Conservation (phyloP, 2,329 filamentous ascomycete genomes). For the Colletotrichum zoysiae region DNA sequence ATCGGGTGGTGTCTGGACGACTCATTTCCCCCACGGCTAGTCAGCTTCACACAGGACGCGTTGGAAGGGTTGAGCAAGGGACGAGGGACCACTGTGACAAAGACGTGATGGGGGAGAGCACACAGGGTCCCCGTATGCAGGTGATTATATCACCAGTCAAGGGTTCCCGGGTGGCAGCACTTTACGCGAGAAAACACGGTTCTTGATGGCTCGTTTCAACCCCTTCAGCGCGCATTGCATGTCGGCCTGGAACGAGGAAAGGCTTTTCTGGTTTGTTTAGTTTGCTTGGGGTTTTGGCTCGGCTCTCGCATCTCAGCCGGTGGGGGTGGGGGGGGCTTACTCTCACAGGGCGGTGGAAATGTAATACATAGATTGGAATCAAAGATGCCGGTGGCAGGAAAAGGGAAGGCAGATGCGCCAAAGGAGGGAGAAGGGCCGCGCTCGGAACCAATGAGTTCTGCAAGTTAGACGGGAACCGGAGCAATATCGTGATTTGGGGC, state of each 20-base stretch:
- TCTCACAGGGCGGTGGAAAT: slow-evolving; percentile 21
- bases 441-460: slow-evolving; percentile 21
- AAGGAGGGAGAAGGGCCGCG: slow-evolving; percentile 4
- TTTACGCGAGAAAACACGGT: slow-evolving; percentile 37
- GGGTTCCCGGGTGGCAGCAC: slow-evolving; percentile 21
- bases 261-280: neutral
- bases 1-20: slow-evolving; percentile 19
- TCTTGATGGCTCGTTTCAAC: slow-evolving; percentile 38
- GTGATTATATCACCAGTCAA: slow-evolving; percentile 16
- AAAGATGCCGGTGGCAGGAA: slow-evolving; percentile 28
- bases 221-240: slow-evolving; percentile 24
- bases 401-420: slow-evolving; percentile 20
- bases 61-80: neutral
- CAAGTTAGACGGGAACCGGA: slow-evolving; percentile 14
- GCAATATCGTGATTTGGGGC: slow-evolving; percentile 18
- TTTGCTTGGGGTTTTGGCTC: slow-evolving; percentile 1
- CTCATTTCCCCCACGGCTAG: slow-evolving; percentile 31
- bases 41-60: slow-evolving; percentile 14
- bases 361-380: neutral
- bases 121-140: neutral
- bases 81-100: slow-evolving; percentile 4
- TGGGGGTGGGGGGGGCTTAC: slow-evolving; percentile 2
- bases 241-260: slow-evolving; percentile 12
- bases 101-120: neutral
- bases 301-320: slow-evolving; percentile 20